Base-by-base conservation (phyloP, 345 rosid species). In the Litchi chinensis region DNA sequence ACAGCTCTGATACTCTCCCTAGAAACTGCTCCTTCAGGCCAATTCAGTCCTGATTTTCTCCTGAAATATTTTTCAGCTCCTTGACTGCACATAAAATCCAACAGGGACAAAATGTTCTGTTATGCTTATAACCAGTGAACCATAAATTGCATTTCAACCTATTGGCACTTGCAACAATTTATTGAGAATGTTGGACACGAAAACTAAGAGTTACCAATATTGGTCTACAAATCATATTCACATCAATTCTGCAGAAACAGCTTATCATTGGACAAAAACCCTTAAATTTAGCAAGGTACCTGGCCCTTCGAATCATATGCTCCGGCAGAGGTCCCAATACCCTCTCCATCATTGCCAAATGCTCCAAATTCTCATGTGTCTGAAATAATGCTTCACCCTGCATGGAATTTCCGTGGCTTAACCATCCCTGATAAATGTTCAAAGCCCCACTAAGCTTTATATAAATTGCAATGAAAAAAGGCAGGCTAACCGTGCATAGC, bases 21-120 rank as follows among this genome's bases (percentile, higher is more conserved):
- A 16, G 97, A 92, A 60, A 80, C 88, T 56, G 95, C 97, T 9
- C 98, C 97, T 82, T 90, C 98, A 60, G 98, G 97, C 97, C 97
- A 94, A 86, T 94, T 86, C 50, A 93, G 77, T 75, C 91, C 85
- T 19, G 79, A 75, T 11, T 92, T 93, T 84, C 87, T 88, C 84
- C 90, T 86, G 77, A 91, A 88, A 83, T 89, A 92, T 73, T 90
- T 93, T 82, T 91, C 93, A 9, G 96, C 88, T 66, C 92, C 92
- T 11, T 71, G 87, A 74, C 98, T 94, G 86, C 79, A 80, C 3
- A 62, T 69, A 66, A 76, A 6, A 26, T 76, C 0, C 70, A 77
- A 46, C 48, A 41, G 21, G 12, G 39, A 6, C 37, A 65, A 68
- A 64, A 21, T 54, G 10, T 12, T 50, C 1, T 6, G 22, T 32